Evolutionary conservation across 148 eudicot genomes (phyloP), one percentile per base, ranked within the genome.

Genomic region (Vaccinium darrowii): DNA sequence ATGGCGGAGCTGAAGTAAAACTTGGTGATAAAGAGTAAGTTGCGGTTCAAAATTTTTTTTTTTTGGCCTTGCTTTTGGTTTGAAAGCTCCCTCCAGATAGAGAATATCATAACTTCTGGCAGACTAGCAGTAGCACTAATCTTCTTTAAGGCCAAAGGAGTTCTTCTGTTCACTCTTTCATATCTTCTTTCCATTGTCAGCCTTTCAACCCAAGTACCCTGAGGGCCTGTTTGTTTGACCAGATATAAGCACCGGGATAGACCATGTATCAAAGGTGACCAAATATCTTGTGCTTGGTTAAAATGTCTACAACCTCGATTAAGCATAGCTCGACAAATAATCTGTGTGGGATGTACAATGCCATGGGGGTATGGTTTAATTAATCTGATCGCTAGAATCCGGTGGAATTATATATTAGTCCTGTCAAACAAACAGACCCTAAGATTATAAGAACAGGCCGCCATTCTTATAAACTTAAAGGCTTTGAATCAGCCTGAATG

Each of bases 21-120:
- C 95, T 95, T 81, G 95, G 92, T 76, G 98, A 95, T 52, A 95
- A 93, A 87, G 95, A 92, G 98, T 92, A 82, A 76, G 93, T 81
- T 14, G 23, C 15, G 23, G 3, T 65, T 49, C 12, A 21, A 15
- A 25, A 16, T 51, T 53, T 19, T 11, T 5, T 43, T 43, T 43
- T 43, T 43, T 43, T 43, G 6, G 47, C 6, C 53, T 36, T 76
- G 63, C 79, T 81, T 39, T 16, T 30, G 56, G 21, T 30, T 79
- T 56, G 49, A 19, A 57, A 80, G 30, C 52, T 57, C 13, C 33
- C n/a, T 58, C 50, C 8, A 0, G 27, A 80, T 9, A 39, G 21
- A 11, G 36, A 23, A 21, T 53, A 30, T 33, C 10, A 6, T 14
- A 25, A 43, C 12, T 58, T 80, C 63, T 36, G 15, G 47, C 47